Percentiles rank a stretch among this genome's conserved stretches.
Evolutionary conservation across 169 alveolate genomes (phyloP).

Genomic region (Babesia ovis): DNA sequence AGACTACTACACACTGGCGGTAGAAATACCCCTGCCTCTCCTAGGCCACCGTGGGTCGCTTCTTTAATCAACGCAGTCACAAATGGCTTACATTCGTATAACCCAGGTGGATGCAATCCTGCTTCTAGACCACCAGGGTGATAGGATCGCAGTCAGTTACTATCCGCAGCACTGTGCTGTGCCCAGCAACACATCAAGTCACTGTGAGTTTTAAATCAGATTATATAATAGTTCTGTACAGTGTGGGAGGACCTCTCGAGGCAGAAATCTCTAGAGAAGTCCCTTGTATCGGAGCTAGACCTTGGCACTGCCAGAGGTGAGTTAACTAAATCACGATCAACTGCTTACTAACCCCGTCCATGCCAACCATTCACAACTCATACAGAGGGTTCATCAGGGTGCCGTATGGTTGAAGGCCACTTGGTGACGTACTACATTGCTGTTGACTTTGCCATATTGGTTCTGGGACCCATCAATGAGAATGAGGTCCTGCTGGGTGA

Average conservation of each 20-base stretch:
- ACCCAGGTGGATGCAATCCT: conserved; percentile 75
- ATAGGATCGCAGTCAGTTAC: conserved; percentile 75
- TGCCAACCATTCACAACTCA: neutral
- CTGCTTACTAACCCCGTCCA: neutral
- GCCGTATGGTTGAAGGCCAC: conserved; percentile 58
- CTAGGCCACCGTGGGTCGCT: too few species aligned
- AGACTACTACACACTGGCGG: too few species aligned
- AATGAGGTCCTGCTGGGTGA: conserved; percentile 73
- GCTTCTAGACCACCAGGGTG: conserved; percentile 68
- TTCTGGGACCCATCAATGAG: conserved; percentile 68
- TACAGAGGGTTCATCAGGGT: conserved; percentile 51
- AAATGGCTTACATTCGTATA: conserved; percentile 68
- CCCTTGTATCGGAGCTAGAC: conserved; percentile 21
- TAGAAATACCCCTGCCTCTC: too few species aligned
- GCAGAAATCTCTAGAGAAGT: conserved; percentile 38
- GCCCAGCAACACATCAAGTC: neutral
- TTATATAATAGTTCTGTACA: neutral
- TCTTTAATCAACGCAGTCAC: too few species aligned
- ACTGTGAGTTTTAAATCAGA: neutral
- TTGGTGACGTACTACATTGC: conserved; percentile 39
- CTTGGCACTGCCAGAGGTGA: conserved; percentile 39
- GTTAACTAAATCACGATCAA: conserved; percentile 9
- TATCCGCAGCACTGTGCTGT: conserved; percentile 52
- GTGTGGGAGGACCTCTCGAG: conserved; percentile 26
- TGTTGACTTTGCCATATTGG: conserved; percentile 45